Evolutionary conservation across 2,329 filamentous ascomycete genomes (phyloP).

Genomic region (Alternaria rosae): DNA sequence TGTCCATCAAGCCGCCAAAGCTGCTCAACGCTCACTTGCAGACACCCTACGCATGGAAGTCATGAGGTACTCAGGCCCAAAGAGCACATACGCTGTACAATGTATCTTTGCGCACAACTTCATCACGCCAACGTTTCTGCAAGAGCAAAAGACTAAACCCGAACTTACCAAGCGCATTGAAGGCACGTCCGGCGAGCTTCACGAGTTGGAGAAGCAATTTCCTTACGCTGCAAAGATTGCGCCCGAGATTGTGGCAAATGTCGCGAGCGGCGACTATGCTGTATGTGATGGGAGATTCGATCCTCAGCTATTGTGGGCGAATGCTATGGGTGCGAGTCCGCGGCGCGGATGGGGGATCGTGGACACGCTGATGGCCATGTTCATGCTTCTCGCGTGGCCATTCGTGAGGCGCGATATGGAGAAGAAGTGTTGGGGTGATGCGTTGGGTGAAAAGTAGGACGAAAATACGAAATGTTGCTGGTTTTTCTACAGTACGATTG

Average conservation of each 20-base stretch:
- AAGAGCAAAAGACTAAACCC: constrained; percentile 38
- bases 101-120: constrained; percentile 36
- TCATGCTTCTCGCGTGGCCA: constrained; percentile 8
- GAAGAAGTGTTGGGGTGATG: not conserved
- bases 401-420: not conserved
- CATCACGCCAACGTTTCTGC: constrained; percentile 29
- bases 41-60: constrained; percentile 35
- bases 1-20: constrained; percentile 8
- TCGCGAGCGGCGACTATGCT: constrained; percentile 33
- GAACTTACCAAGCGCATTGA: constrained; percentile 37
- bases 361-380: constrained; percentile 9
- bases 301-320: constrained; percentile 25
- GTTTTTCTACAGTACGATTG: not conserved
- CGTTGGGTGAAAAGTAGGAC: not conserved
- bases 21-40: constrained; percentile 26
- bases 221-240: constrained; percentile 33
- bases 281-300: constrained; percentile 28
- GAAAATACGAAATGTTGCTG: not conserved
- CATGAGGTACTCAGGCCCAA: constrained; percentile 20
- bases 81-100: constrained; percentile 32
- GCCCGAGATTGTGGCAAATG: constrained; percentile 23
- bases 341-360: not conserved
- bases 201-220: constrained; percentile 21
- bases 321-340: constrained; percentile 31
- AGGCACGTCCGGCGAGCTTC: constrained; percentile 7